These are phyloP conservation scores for Wickerhamomyces sp. DNA, from an alignment of 1,139 yeast species.

Conservation along the genomic window DNA sequence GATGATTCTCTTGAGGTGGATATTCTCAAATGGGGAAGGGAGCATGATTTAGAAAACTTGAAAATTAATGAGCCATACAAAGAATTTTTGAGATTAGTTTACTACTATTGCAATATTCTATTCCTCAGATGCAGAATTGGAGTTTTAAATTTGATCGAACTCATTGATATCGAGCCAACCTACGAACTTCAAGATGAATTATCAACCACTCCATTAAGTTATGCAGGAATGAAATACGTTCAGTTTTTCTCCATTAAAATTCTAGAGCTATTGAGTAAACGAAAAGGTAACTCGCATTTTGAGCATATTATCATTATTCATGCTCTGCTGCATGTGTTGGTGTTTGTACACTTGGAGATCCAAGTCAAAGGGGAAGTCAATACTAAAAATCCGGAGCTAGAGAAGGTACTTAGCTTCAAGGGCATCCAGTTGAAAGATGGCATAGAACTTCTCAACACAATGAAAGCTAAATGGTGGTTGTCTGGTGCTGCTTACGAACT, in stretches of 20 bases:
- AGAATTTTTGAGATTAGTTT: slow-evolving; percentile 2
- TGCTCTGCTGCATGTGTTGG: slow-evolving; percentile 7
- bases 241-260: slow-evolving; percentile 3
- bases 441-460: slow-evolving; percentile 1
- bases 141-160: slow-evolving; percentile 8
- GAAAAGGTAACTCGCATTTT: not conserved
- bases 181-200: slow-evolving; percentile 1
- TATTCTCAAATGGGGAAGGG: slow-evolving; percentile 6
- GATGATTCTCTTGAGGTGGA: slow-evolving; percentile 8
- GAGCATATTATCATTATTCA: slow-evolving; percentile 9
- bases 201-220: slow-evolving; percentile 6
- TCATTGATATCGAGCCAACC: not conserved
- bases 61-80: slow-evolving; percentile 2
- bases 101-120: slow-evolving; percentile 6
- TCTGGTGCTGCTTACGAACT: slow-evolving; percentile 7
- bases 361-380: slow-evolving; percentile 4
- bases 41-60: slow-evolving; percentile 1
- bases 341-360: slow-evolving; percentile 8
- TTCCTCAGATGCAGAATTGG: slow-evolving; percentile 11
- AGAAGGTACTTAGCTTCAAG: slow-evolving; percentile 1
- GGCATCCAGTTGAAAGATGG: slow-evolving; percentile 3
- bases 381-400: not conserved
- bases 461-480: slow-evolving; percentile 8
- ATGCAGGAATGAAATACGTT: slow-evolving; percentile 8
- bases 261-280: not conserved